Conservation (phyloP, 75 land plant species). For the Sequoiadendron giganteum region DNA sequence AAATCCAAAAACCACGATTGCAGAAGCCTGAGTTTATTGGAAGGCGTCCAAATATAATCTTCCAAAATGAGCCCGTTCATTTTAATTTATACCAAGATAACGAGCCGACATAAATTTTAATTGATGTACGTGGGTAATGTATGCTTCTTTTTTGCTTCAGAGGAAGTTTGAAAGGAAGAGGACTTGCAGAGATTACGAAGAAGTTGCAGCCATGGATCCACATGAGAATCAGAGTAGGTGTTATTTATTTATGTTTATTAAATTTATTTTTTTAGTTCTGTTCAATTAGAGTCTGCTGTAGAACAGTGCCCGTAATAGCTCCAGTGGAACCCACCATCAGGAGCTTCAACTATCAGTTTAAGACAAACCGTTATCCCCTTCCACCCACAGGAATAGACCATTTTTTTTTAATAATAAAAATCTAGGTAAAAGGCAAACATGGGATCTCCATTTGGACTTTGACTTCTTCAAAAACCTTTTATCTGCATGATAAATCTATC, state of each 20-base stretch:
- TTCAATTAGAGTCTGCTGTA: not conserved
- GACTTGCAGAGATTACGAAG: constrained; percentile 1
- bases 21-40: not conserved
- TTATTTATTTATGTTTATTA: not conserved
- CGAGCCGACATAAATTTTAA: not conserved
- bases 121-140: not conserved
- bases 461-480: no score
- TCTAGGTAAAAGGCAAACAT: no score
- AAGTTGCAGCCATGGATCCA: not conserved
- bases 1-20: not conserved
- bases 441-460: no score
- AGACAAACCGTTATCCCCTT: no score
- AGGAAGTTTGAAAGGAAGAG: not conserved
- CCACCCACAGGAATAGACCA: no score
- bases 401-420: no score
- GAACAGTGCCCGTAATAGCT: not conserved
- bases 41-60: not conserved
- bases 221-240: not conserved
- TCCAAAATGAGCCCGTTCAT: not conserved
- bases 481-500: no score
- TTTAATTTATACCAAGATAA: not conserved
- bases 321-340: no score
- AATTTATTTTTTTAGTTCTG: not conserved
- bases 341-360: no score
- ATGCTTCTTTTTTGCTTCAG: not conserved